Evolutionary conservation across 768 basidiomycete species (phyloP), one percentile per base, ranked within the genome.

Genomic region (Neoboletus magnificus): DNA sequence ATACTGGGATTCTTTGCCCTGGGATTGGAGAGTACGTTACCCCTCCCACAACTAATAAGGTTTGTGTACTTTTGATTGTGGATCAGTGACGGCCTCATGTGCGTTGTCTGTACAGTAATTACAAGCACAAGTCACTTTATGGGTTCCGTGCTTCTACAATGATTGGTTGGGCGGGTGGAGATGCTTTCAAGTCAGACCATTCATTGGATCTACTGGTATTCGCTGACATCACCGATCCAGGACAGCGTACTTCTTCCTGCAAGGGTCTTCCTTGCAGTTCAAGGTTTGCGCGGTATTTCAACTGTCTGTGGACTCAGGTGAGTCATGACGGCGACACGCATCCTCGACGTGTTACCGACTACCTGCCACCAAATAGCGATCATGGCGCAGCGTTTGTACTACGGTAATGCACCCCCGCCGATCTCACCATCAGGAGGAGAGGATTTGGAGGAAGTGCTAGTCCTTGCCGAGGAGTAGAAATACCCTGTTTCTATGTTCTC

Each of bases 11-110:
- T 90, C 64, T 61, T 89, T 39, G 88, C 91, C 0, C 67, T 93
- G 25, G 91, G 92, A 13, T 74, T 93, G 25, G 91, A 93, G 70
- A 93, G 90, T 61, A 90, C 87, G 4, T 72, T 93, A n/a, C 91
- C 91, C 8, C 80, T 93, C 52, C 91, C 91, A 4, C 91, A 93
- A 63, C 74, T 93, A 39, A 78, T 91, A 54, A 91, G 86, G 91
- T 85, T 55, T 20, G 71, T 65, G 20, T 22, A 20, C 37, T 57
- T 43, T 57, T 46, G 43, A 54, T 39, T 30, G 16, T 33, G 53
- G 22, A 51, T 54, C 42, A 23, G 51, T 30, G 58, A 43, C 18
- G 37, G 49, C 59, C 63, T 71, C 58, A 69, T 63, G 59, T 51
- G 25, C 46, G 16, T 37, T 54, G 46, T 54, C 41, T 35, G 56